These are phyloP conservation scores for Schizophyllum amplum DNA, from an alignment of 1,284 basidiomycete species.

Conservation along the genomic window DNA sequence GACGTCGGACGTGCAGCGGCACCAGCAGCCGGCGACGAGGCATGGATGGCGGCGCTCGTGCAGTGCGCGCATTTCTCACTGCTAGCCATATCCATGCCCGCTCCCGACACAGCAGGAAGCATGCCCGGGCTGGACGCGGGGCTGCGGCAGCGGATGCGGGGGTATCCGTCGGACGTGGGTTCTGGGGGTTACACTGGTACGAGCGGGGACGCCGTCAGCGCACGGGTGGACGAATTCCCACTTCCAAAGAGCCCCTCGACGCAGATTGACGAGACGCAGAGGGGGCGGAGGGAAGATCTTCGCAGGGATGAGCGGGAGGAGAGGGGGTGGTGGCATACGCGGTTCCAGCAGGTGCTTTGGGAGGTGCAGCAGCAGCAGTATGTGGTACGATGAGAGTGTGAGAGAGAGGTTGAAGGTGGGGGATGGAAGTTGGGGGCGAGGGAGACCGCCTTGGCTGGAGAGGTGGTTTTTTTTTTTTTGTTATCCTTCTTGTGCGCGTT, in stretches of 20 bases:
- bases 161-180: constrained; percentile 9
- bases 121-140: constrained; percentile 20
- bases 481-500: no score
- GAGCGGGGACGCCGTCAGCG: no score
- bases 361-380: constrained; percentile 22
- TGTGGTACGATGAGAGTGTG: constrained; percentile 5
- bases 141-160: constrained; percentile 7
- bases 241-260: constrained; percentile 62
- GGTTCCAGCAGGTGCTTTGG: constrained; percentile 61
- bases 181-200: no score
- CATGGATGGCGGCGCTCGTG: constrained; percentile 44
- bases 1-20: constrained; percentile 3
- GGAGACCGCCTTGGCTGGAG: no score
- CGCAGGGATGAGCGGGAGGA: constrained; percentile 57
- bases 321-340: constrained; percentile 69
- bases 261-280: constrained; percentile 33
- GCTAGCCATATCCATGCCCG: constrained; percentile 42
- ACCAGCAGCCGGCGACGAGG: constrained; percentile 13
- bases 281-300: constrained; percentile 15
- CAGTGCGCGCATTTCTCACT: constrained; percentile 44
- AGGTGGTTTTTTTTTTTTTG: no score
- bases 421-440: no score
- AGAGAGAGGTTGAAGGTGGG: no score
- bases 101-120: constrained; percentile 19
- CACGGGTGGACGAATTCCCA: constrained; percentile 26